Conservation (phyloP, 495 filamentous ascomycete species). For the Neurospora pannonica region DNA sequence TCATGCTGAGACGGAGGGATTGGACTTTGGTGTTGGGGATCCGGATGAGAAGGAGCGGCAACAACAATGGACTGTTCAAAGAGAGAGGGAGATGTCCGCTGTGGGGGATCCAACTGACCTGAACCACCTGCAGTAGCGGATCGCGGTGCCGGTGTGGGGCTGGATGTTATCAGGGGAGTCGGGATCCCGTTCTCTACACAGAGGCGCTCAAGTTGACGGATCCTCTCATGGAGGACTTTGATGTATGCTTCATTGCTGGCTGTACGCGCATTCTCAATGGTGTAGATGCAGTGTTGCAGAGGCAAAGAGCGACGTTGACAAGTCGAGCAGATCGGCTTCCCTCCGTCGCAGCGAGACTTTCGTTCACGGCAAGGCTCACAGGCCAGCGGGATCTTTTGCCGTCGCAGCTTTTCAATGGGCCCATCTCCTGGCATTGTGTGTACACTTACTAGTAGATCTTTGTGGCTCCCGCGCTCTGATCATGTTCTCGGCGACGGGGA, state of each 20-base stretch:
- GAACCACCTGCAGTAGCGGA: background rate
- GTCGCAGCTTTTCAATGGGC: background rate
- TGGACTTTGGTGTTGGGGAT: background rate
- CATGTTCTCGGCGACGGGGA: background rate
- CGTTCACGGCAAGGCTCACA: conserved; percentile 36
- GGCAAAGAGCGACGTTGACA: conserved; percentile 28
- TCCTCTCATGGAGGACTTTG: conserved; percentile 27
- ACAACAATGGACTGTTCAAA: background rate
- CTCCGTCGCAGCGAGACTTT: conserved; percentile 36
- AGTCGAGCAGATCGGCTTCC: conserved; percentile 36
- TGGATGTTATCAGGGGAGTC: conserved; percentile 7
- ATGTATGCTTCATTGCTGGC: conserved; percentile 33
- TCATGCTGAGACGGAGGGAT: background rate
- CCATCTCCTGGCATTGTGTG: background rate
- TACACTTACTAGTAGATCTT: background rate
- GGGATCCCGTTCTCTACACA: conserved; percentile 25
- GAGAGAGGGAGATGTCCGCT: background rate
- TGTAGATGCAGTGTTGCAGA: conserved; percentile 31
- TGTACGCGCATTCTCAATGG: conserved; percentile 25
- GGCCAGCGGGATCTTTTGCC: conserved; percentile 14
- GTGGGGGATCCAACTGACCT: background rate
- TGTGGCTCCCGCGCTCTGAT: background rate
- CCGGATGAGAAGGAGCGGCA: background rate
- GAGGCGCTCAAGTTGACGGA: conserved; percentile 27
- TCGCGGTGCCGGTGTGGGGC: conserved; percentile 1